A percentile compares a stretch with the other conserved stretches of the same genome.
These are phyloP conservation scores for Crithidia mellificae DNA, from an alignment of 208 protist species.

Conservation along the genomic window DNA sequence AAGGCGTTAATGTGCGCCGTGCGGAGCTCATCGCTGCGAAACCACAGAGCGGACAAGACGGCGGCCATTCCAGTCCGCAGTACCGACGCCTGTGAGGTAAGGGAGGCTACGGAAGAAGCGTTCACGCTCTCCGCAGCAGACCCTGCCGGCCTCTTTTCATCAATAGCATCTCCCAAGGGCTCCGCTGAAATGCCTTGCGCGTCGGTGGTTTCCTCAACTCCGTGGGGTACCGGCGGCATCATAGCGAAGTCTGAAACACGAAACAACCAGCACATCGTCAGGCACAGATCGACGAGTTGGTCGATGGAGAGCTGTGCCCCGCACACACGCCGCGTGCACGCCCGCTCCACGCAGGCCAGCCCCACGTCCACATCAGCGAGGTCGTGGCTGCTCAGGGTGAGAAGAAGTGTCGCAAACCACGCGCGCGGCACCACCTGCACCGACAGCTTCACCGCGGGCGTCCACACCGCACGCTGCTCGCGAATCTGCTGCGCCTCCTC, in stretches of 20 bases:
- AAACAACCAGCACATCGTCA: conserved; percentile 59
- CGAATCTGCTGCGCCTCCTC: conserved; percentile 9
- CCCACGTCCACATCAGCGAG: conserved; percentile 51
- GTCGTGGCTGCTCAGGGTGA: conserved; percentile 40
- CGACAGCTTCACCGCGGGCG: conserved; percentile 45
- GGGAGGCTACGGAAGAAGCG: background rate
- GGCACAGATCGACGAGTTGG: conserved; percentile 50
- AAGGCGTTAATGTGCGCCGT: conserved; percentile 53
- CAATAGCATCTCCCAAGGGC: no score
- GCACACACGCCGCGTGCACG: conserved; percentile 47
- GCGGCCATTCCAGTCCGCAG: conserved; percentile 36
- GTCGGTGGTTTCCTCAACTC: background rate
- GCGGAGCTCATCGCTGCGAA: conserved; percentile 63
- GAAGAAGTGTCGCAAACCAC: conserved; percentile 58
- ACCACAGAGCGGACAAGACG: conserved; percentile 72
- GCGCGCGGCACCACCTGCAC: conserved; percentile 47
- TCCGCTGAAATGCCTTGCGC: no score
- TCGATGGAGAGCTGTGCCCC: conserved; percentile 29
- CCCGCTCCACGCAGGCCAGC: conserved; percentile 42
- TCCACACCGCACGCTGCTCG: conserved; percentile 45
- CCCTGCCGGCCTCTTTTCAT: no score
- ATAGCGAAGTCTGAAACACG: background rate
- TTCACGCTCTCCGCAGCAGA: background rate
- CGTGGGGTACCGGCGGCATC: conserved; percentile 9
- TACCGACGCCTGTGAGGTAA: background rate